These are phyloP conservation scores for Porogramme epimiltina DNA, from an alignment of 1,284 basidiomycete genomes.

Conservation along the genomic window DNA sequence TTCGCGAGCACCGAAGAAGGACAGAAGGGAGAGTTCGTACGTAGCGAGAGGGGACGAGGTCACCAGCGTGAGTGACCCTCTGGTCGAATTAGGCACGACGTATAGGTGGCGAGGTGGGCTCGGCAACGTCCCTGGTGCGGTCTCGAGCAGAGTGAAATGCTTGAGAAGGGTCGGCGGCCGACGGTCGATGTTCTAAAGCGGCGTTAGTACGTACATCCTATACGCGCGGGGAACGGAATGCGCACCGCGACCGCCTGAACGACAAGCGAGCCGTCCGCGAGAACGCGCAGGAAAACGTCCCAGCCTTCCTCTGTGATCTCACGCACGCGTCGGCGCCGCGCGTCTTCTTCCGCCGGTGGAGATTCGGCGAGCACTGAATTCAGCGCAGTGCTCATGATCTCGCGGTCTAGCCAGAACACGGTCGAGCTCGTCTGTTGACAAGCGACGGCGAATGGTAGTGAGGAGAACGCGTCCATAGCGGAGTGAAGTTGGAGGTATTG, in stretches of 20 bases:
- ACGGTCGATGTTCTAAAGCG: slow-evolving; percentile 78
- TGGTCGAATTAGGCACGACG: slow-evolving; percentile 50
- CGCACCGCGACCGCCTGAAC: slow-evolving; percentile 77
- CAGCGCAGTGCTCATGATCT: slow-evolving; percentile 53
- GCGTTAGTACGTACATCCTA: not conserved
- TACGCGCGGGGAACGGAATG: slow-evolving; percentile 6
- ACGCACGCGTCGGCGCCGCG: slow-evolving; percentile 47
- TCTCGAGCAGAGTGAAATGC: slow-evolving; percentile 72
- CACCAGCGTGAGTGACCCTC: slow-evolving; percentile 51
- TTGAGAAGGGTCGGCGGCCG: slow-evolving; percentile 84
- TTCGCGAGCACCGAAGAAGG: slow-evolving; percentile 61
- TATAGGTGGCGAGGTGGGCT: slow-evolving; percentile 45
- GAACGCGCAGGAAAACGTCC: slow-evolving; percentile 78
- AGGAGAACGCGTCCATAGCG: slow-evolving; percentile 65
- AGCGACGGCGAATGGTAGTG: slow-evolving; percentile 44
- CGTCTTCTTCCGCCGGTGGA: slow-evolving; percentile 43
- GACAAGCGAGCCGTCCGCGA: slow-evolving; percentile 70
- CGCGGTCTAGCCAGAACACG: slow-evolving; percentile 66
- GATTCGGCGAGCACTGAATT: slow-evolving; percentile 36
- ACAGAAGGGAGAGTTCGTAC: slow-evolving; percentile 53
- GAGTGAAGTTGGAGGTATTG: slow-evolving; percentile 84
- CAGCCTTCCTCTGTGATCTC: slow-evolving; percentile 71
- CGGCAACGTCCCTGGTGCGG: slow-evolving; percentile 50
- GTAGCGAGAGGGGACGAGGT: slow-evolving; percentile 62
- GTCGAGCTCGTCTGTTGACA: slow-evolving; percentile 42